Evolutionary conservation across 1,139 yeast species (phyloP).

Genomic region (Scheffersomyces quercinus): DNA sequence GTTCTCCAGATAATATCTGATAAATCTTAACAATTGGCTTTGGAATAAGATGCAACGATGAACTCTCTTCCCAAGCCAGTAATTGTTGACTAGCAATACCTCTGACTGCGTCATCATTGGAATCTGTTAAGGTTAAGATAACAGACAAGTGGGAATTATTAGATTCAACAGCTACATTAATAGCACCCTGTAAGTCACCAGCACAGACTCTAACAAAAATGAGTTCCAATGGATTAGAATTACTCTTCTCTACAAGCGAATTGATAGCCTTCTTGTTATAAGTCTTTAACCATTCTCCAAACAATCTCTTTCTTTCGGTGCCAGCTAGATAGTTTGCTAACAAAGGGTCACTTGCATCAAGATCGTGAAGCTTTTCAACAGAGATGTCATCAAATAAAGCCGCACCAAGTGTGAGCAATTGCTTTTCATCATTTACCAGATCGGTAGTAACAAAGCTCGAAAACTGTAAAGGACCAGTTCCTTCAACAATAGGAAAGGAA

Average conservation of each 20-base stretch:
- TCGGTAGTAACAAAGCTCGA: constrained; percentile 19
- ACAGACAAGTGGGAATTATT: constrained; percentile 70
- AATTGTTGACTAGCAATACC: constrained; percentile 62
- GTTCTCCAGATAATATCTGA: constrained; percentile 63
- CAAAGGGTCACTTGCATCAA: constrained; percentile 23
- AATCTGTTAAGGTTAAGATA: constrained; percentile 67
- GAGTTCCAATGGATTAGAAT: constrained; percentile 42
- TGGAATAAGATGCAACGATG: constrained; percentile 49
- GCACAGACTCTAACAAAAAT: constrained; percentile 56
- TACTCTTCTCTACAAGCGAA: constrained; percentile 14
- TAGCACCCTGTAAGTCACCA: constrained; percentile 63
- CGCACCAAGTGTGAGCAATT: constrained; percentile 50
- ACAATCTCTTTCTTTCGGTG: constrained; percentile 38
- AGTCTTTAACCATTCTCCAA: constrained; percentile 42
- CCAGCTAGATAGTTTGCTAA: constrained; percentile 21
- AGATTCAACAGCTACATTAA: constrained; percentile 55
- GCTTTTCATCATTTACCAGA: constrained; percentile 11
- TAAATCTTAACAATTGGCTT: constrained; percentile 55
- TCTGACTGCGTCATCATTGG: constrained; percentile 61
- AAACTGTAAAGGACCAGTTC: constrained; percentile 23
- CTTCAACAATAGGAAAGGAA: constrained; percentile 26
- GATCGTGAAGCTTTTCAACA: neutral
- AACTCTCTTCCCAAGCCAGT: constrained; percentile 58
- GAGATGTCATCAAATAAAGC: constrained; percentile 52
- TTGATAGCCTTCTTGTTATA: constrained; percentile 22